phyloP scores from a whole-genome alignment of 805 yeast genomes.

The Metschnikowia proteae region DNA sequence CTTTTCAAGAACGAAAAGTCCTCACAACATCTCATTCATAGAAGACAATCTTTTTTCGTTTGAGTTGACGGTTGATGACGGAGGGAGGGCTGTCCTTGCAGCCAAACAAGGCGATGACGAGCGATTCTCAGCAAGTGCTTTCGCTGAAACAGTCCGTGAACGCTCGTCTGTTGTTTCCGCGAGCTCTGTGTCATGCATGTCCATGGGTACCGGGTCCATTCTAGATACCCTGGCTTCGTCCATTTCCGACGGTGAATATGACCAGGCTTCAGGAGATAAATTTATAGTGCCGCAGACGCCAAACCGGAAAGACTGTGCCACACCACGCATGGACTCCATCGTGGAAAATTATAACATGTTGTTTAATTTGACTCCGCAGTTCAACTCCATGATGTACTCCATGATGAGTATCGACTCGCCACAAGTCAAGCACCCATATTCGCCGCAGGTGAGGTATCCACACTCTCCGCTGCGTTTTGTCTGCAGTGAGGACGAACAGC shows the following conservation, averaged over 20 bases:
- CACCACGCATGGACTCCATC: slow-evolving; percentile 1
- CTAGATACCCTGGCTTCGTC: slow-evolving; percentile 1
- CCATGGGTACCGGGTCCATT: neutral
- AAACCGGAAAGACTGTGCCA: slow-evolving; percentile 26
- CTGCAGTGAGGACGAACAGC: neutral
- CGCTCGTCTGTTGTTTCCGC: neutral
- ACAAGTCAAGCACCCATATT: slow-evolving; percentile 27
- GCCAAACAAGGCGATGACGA: neutral
- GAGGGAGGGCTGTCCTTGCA: slow-evolving; percentile 39
- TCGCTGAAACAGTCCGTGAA: neutral
- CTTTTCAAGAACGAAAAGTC: neutral
- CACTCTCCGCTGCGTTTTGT: neutral
- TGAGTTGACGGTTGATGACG: slow-evolving; percentile 37
- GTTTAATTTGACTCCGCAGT: slow-evolving; percentile 38
- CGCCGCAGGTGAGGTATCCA: slow-evolving; percentile 20
- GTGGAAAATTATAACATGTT: slow-evolving; percentile 13
- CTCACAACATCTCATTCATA: neutral
- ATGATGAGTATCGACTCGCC: slow-evolving; percentile 34
- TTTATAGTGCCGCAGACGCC: slow-evolving; percentile 34
- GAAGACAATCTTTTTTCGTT: slow-evolving; percentile 23
- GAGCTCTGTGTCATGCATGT: neutral
- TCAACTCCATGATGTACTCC: slow-evolving; percentile 39
- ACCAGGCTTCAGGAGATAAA: slow-evolving; percentile 1
- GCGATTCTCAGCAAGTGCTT: neutral
- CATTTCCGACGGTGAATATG: neutral